Evolutionary conservation across 345 rosid genomes (phyloP).

Genomic region (Abelmoschus esculentus): DNA sequence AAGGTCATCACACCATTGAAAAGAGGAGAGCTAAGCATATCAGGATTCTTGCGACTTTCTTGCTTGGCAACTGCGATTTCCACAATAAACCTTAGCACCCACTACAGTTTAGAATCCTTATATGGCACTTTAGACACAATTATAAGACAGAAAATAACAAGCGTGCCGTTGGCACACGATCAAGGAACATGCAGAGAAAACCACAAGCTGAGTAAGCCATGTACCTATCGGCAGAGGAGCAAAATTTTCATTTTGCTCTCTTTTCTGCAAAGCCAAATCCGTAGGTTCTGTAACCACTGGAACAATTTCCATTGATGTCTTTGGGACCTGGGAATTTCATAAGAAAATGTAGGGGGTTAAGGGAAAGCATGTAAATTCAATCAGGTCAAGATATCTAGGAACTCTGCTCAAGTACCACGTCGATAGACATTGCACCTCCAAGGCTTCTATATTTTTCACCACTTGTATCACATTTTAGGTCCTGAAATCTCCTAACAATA

Average conservation of each 20-base stretch:
- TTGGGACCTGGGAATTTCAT: not conserved
- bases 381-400: not conserved
- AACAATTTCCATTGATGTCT: slow-evolving; percentile 15
- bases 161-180: not conserved
- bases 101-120: not conserved
- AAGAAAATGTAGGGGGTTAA: not conserved
- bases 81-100: not conserved
- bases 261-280: slow-evolving; percentile 35
- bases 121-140: not conserved
- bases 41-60: slow-evolving; percentile 32
- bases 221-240: slow-evolving; percentile 37
- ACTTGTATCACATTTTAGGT: not conserved
- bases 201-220: not conserved
- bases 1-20: slow-evolving; percentile 78
- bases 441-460: not conserved
- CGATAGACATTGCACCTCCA: not conserved
- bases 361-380: not conserved
- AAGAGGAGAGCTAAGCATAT: slow-evolving; percentile 44
- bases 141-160: not conserved
- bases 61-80: slow-evolving; percentile 25
- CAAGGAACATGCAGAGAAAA: not conserved
- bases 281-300: slow-evolving; percentile 31
- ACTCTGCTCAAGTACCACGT: not conserved
- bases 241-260: slow-evolving; percentile 26
- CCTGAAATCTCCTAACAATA: not conserved